phyloP scores from a whole-genome alignment of 495 filamentous ascomycete species.

The Lasiosphaeris hirsuta region DNA sequence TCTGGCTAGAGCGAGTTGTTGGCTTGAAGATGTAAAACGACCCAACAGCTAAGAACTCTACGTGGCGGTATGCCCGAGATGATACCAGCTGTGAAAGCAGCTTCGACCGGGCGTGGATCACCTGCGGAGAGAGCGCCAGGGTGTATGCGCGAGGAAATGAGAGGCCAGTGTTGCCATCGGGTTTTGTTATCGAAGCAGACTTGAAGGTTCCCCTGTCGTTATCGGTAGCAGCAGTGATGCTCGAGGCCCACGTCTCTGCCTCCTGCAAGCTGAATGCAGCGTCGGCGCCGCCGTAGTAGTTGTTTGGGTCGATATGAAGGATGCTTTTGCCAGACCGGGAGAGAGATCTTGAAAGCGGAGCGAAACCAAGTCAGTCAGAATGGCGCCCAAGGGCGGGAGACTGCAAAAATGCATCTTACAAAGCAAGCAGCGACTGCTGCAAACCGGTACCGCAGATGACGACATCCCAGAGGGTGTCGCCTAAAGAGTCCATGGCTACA shows the following conservation, averaged over 20 bases:
- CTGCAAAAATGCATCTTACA: constrained; percentile 58
- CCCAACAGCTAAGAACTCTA: constrained; percentile 92
- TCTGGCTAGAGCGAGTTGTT: constrained; percentile 17
- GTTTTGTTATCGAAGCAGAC: constrained; percentile 24
- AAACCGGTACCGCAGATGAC: constrained; percentile 87
- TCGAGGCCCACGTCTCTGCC: constrained; percentile 64
- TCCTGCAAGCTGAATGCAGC: constrained; percentile 87
- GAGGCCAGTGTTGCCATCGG: constrained; percentile 39
- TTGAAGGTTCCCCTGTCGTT: constrained; percentile 17
- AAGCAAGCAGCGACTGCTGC: constrained; percentile 83
- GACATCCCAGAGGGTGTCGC: constrained; percentile 85
- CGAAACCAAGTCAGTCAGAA: constrained; percentile 65
- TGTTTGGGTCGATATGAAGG: constrained; percentile 82
- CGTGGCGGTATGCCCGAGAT: constrained; percentile 79
- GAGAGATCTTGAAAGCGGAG: constrained; percentile 66
- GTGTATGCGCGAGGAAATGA: constrained; percentile 75
- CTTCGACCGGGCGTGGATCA: constrained; percentile 79
- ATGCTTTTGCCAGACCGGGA: constrained; percentile 89
- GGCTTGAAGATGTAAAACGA: constrained; percentile 79
- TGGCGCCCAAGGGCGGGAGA: constrained; percentile 17
- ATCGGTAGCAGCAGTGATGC: constrained; percentile 11
- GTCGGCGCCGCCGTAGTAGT: constrained; percentile 82
- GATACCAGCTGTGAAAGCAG: constrained; percentile 76
- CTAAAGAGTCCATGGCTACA: constrained; percentile 70
- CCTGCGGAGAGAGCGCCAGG: constrained; percentile 76